Percentiles rank a stretch among this genome's conserved stretches.
These are phyloP conservation scores for Nemania abortiva DNA, from an alignment of 2,329 filamentous ascomycete genomes.

Conservation along the genomic window DNA sequence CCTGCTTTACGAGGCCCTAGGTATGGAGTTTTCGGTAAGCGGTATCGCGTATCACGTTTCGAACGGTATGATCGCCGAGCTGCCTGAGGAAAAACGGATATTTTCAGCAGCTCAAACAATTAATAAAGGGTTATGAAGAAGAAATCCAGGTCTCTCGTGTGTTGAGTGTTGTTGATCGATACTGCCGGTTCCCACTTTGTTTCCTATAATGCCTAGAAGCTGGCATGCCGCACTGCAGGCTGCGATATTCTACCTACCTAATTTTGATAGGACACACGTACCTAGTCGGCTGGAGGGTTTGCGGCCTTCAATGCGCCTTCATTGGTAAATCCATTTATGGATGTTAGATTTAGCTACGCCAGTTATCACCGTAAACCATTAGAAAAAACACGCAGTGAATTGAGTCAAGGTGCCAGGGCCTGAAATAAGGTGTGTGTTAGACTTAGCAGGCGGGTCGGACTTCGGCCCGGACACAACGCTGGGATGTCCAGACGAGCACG, in stretches of 20 bases:
- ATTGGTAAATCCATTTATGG: no score
- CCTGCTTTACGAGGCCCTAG: neutral
- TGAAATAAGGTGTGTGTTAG: neutral
- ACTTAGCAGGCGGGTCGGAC: neutral
- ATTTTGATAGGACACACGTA: no score
- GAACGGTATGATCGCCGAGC: constrained; percentile 47
- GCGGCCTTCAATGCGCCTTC: no score
- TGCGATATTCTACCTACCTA: constrained; percentile 44
- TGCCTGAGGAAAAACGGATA: constrained; percentile 45
- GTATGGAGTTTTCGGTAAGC: neutral
- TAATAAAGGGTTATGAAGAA: constrained; percentile 51
- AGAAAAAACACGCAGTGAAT: neutral
- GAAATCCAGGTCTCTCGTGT: constrained; percentile 54
- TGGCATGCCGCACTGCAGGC: constrained; percentile 45
- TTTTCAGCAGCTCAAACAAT: constrained; percentile 50
- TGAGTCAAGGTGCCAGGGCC: neutral
- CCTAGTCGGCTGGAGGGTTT: no score
- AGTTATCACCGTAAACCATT: neutral
- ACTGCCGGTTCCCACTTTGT: constrained; percentile 51
- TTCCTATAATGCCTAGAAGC: constrained; percentile 49
- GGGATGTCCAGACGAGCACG: constrained; percentile 3
- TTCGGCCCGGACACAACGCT: constrained; percentile 5
- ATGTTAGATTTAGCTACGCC: neutral
- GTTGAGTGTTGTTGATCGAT: constrained; percentile 40
- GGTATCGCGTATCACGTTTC: constrained; percentile 40